Base-by-base conservation (phyloP, 2,329 filamentous ascomycete species). In the Hypomyces rosellus region DNA sequence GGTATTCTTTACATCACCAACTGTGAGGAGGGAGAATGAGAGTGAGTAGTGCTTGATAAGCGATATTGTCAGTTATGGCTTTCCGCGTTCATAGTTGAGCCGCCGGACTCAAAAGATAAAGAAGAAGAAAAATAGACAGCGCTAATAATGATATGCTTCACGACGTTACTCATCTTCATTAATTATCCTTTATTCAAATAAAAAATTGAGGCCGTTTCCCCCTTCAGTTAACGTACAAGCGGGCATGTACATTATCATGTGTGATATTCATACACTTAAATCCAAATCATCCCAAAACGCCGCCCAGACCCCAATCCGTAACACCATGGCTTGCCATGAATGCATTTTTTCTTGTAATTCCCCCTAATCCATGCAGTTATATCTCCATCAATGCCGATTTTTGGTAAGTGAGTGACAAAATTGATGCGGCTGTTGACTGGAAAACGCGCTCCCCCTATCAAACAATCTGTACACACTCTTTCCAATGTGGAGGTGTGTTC, bases 321-420 rank as follows among this genome's bases (percentile, higher is more conserved):
- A 46, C 49, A 45, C 49, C 47, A 18, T 16, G 16, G 13, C 22
- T n/a, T 49, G 22, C 41, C 41, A 49, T 45, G 34, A 37, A 34
- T 30, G 25, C 20, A 20, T 30, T 7, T 30, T 30, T 11, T 7
- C 25, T 30, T 30, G 9, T 30, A 30, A 2, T 30, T 20, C 20
- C 20, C 20, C 34, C 45, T 36, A 46, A 40, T 39, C 44, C 13
- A 45, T 41, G 40, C 34, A 30, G 25, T 14, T 45, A 45, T 40
- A 15, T 36, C 34, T 36, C 37, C 40, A 18, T 37, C 40, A 20
- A 15, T 30, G 33, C 5, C 37, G 18, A 30, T 22, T 41, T 47
- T 38, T 44, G 3, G 3, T 20, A 51, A 51, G 45, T 16, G 49
- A 51, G 49, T 42, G 45, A 51, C 9, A n/a, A 44, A 34, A n/a